phyloP scores from a whole-genome alignment of 2,329 filamentous ascomycete species.

The Trichoderma breve region DNA sequence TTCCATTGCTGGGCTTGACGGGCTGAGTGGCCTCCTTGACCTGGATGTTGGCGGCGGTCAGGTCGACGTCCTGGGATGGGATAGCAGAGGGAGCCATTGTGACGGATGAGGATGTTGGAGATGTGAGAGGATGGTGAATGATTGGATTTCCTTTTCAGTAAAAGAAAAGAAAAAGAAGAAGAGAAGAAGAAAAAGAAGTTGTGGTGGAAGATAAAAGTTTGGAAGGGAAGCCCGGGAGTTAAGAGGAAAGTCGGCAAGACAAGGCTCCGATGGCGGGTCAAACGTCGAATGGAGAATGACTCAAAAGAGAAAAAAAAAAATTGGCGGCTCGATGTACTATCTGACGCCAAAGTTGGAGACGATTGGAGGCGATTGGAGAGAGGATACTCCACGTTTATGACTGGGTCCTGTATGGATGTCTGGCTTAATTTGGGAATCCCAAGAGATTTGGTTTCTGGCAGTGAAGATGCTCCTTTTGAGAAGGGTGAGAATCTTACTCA shows the following conservation, averaged over 20 bases:
- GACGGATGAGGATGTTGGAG: not conserved
- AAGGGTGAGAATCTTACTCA: not conserved
- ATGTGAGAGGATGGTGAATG: not conserved
- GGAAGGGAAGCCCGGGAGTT: not conserved
- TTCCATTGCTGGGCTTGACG: constrained; percentile 31
- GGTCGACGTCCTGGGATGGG: constrained; percentile 48
- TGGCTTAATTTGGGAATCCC: not conserved
- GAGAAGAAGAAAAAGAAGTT: not conserved
- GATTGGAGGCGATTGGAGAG: not conserved
- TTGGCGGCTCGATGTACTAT: not conserved
- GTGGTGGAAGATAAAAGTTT: not conserved
- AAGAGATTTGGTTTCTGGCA: not conserved
- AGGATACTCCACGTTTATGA: not conserved
- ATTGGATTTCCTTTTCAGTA: not conserved
- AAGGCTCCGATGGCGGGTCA: constrained; percentile 14
- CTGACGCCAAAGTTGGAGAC: not conserved
- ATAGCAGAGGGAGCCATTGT: constrained; percentile 51
- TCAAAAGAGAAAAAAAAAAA: not conserved
- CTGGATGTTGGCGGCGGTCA: constrained; percentile 52
- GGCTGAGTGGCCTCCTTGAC: constrained; percentile 45
- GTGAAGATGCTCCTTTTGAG: not conserved
- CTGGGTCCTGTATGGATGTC: not conserved
- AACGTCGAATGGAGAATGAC: constrained; percentile 13
- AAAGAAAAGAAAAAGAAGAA: not conserved
- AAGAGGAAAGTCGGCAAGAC: not conserved